These are phyloP conservation scores for Lignosus rhinocerotis DNA, from an alignment of 1,284 basidiomycete genomes.

Conservation along the genomic window DNA sequence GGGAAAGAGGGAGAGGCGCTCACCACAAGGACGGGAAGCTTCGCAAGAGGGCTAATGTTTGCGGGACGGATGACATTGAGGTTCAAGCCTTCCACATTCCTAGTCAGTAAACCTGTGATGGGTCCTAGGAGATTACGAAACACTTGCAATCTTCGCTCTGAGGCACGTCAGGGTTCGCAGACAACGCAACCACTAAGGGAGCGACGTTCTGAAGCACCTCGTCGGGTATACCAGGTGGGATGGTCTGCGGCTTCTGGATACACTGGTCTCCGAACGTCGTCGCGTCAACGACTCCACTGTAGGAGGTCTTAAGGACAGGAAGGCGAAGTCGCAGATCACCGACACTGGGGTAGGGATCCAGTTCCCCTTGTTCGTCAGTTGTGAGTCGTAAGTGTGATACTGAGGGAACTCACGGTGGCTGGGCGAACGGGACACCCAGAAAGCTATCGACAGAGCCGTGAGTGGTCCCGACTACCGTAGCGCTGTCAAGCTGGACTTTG, in stretches of 20 bases:
- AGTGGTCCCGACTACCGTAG: slow-evolving; percentile 15
- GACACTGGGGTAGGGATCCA: slow-evolving; percentile 2
- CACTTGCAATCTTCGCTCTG: slow-evolving; percentile 10
- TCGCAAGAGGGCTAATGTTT: slow-evolving; percentile 18
- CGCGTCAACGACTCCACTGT: slow-evolving; percentile 40
- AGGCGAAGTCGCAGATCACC: slow-evolving; percentile 41
- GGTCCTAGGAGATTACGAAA: too few relatives aligned
- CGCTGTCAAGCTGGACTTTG: slow-evolving; percentile 16
- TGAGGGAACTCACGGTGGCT: slow-evolving; percentile 35
- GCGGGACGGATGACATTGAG: slow-evolving; percentile 43
- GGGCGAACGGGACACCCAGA: slow-evolving; percentile 54
- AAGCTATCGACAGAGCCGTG: slow-evolving; percentile 36
- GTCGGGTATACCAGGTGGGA: background rate
- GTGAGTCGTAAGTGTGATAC: background rate
- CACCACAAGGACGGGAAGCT: slow-evolving; percentile 45
- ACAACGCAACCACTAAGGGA: slow-evolving; percentile 34
- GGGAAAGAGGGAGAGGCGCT: too few relatives aligned
- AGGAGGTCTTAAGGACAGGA: slow-evolving; percentile 41
- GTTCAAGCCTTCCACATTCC: too few relatives aligned
- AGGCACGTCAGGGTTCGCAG: slow-evolving; percentile 36
- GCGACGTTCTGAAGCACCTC: slow-evolving; percentile 34
- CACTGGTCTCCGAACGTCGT: slow-evolving; percentile 46
- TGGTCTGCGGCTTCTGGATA: background rate
- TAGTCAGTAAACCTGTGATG: too few relatives aligned
- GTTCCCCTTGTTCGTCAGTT: background rate